Evolutionary conservation across 371 early-diverging fungal genomes (phyloP).

Genomic region (Mortierella sp.): DNA sequence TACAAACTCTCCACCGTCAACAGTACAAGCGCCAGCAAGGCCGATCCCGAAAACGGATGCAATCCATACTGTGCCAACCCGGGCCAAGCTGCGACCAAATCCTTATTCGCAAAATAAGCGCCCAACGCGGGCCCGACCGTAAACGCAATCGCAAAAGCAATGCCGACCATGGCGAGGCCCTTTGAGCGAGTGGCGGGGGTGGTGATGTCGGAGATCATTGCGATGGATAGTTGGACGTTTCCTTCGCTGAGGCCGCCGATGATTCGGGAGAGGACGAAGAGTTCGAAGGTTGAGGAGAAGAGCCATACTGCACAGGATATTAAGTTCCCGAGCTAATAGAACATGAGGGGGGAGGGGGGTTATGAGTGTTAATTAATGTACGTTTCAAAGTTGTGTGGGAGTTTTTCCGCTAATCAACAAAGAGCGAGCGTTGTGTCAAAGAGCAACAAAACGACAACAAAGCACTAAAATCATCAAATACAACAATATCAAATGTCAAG

Average conservation of each 20-base stretch:
- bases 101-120: slow-evolving; percentile 89
- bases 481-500: neutral
- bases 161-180: slow-evolving; percentile 94
- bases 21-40: slow-evolving; percentile 86
- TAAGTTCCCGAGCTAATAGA: slow-evolving; percentile 85
- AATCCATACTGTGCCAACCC: slow-evolving; percentile 69
- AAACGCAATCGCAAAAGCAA: slow-evolving; percentile 96
- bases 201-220: slow-evolving; percentile 96
- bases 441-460: neutral
- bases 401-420: neutral
- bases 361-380: neutral
- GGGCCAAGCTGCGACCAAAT: slow-evolving; percentile 71
- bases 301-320: slow-evolving; percentile 91
- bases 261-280: slow-evolving; percentile 89
- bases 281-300: slow-evolving; percentile 83
- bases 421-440: neutral
- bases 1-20: slow-evolving; percentile 86
- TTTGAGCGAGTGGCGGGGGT: slow-evolving; percentile 80
- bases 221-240: slow-evolving; percentile 96
- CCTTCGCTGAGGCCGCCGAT: slow-evolving; percentile 97
- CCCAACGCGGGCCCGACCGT: slow-evolving; percentile 96
- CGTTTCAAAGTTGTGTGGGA: neutral
- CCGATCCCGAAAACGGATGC: slow-evolving; percentile 86
- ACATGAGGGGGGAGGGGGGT: neutral
- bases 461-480: neutral